Percentiles rank a stretch among this genome's conserved stretches.
phyloP scores from a whole-genome alignment of 2,329 filamentous ascomycete species.

The Juglanconis juglandina region DNA sequence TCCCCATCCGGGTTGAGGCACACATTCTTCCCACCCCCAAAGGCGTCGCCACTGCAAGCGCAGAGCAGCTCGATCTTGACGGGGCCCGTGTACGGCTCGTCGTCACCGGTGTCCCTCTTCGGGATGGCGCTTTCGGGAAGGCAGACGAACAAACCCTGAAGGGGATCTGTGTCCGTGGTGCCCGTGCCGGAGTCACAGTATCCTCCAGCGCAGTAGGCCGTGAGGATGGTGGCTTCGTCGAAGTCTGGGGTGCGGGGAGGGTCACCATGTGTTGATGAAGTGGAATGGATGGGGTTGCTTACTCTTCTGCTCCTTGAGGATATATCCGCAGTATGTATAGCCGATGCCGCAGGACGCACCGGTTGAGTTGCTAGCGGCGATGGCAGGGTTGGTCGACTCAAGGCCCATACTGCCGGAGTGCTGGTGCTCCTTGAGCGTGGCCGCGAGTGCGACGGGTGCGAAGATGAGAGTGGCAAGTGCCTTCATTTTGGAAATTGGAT shows the following conservation, averaged over 20 bases:
- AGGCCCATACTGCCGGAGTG: not conserved
- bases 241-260: slow-evolving; percentile 1
- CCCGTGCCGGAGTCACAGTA: slow-evolving; percentile 10
- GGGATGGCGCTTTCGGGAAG: slow-evolving; percentile 12
- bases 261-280: not conserved
- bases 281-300: not conserved
- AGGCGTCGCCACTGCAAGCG: slow-evolving; percentile 15
- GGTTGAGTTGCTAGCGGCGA: not conserved
- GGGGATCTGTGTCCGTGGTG: slow-evolving; percentile 14
- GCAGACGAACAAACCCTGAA: slow-evolving; percentile 16
- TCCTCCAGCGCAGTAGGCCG: slow-evolving; percentile 16
- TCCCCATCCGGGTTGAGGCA: slow-evolving; percentile 16
- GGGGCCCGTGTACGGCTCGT: slow-evolving; percentile 14
- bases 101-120: slow-evolving; percentile 2
- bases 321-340: slow-evolving; percentile 19
- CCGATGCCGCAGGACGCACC: slow-evolving; percentile 11
- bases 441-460: not conserved
- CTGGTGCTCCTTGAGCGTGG: not conserved
- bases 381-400: not conserved
- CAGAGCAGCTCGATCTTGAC: slow-evolving; percentile 18
- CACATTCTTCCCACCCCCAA: slow-evolving; percentile 10
- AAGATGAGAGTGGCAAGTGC: not conserved
- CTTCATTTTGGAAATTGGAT: slow-evolving; percentile 1
- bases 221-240: slow-evolving; percentile 15
- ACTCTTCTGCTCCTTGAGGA: slow-evolving; percentile 16